Evolutionary conservation across 1,284 basidiomycete species (phyloP), one percentile per base, ranked within the genome.

Genomic region (Meripilus lineatus): DNA sequence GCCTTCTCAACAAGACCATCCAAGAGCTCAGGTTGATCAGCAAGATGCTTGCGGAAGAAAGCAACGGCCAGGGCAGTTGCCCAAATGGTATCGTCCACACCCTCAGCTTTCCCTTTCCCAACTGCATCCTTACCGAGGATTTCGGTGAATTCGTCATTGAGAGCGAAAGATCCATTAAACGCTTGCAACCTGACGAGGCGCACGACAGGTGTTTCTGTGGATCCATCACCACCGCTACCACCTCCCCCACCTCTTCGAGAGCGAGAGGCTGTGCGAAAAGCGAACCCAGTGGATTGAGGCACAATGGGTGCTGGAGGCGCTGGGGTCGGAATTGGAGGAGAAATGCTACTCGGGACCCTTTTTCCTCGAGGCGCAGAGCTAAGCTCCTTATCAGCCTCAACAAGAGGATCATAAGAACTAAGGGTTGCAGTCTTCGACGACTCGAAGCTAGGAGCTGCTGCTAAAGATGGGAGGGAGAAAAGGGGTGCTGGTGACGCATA

Each of bases 121-220:
- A n/a, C n/a, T n/a, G n/a, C n/a, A n/a, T n/a, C n/a, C n/a, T 38
- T 10, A 13, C 48, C 45, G 15, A 50, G 33, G 28, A 46, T 32
- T 20, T 25, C 32, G 13, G 30, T 26, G 18, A 50, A 37, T 4
- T 28, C 11, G 5, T 5, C 21, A 22, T 24, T 32, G 14, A 32
- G 38, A 3, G 17, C n/a, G 34, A 47, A 50, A 6, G 48, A 47
- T 18, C 48, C 48, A 14, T 50, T 45, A 2, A 18, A 33, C 5
- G 39, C 13, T 24, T 40, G 42, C 22, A 44, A 33, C 15, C 24
- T 7, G 7, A 35, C 15, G 15, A 35, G 33, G 6, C 15, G 33
- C 15, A 8, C 8, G 8, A 15, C 33, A 35, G 33, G 33, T 8
- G 33, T 35, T 10, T 30, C n/a, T 10, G 10, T n/a, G 10, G n/a